Evolutionary conservation across 2,329 filamentous ascomycete genomes (phyloP).

Genomic region (Alternaria postmessia): DNA sequence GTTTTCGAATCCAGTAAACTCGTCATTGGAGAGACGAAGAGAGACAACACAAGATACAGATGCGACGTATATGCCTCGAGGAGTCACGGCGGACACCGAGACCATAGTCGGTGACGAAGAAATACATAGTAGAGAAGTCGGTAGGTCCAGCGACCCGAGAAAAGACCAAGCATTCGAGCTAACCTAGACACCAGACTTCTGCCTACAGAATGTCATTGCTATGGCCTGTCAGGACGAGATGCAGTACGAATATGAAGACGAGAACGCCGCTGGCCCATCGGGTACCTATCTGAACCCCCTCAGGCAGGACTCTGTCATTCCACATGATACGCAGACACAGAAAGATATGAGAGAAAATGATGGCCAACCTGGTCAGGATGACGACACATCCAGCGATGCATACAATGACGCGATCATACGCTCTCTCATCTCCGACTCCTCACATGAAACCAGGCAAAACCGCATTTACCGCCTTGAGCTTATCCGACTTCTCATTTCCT

Average conservation of each 20-base stretch:
- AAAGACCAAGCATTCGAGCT: not conserved
- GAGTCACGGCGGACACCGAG: slow-evolving; percentile 17
- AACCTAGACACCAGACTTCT: not conserved
- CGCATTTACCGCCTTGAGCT: slow-evolving; percentile 15
- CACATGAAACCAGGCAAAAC: not conserved
- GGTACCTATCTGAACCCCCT: slow-evolving; percentile 16
- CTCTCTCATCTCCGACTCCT: not conserved
- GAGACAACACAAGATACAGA: slow-evolving; percentile 8
- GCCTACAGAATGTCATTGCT: not conserved
- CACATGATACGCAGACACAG: slow-evolving; percentile 6
- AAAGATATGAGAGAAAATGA: not conserved
- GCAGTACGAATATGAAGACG: not conserved
- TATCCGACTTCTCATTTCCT: slow-evolving; percentile 14
- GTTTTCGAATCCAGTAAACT: not conserved
- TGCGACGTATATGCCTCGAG: slow-evolving; percentile 5
- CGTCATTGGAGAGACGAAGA: not conserved
- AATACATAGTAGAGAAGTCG: not conserved
- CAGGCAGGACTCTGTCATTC: slow-evolving; percentile 20
- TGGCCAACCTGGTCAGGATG: not conserved
- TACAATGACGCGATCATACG: not conserved
- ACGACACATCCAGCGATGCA: not conserved
- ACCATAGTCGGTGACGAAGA: slow-evolving; percentile 16
- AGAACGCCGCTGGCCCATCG: slow-evolving; percentile 16
- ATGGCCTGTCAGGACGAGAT: not conserved
- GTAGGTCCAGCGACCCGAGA: not conserved